These are phyloP conservation scores for Ostreobium quekettii DNA, from an alignment of 139 green algal species.

Conservation along the genomic window DNA sequence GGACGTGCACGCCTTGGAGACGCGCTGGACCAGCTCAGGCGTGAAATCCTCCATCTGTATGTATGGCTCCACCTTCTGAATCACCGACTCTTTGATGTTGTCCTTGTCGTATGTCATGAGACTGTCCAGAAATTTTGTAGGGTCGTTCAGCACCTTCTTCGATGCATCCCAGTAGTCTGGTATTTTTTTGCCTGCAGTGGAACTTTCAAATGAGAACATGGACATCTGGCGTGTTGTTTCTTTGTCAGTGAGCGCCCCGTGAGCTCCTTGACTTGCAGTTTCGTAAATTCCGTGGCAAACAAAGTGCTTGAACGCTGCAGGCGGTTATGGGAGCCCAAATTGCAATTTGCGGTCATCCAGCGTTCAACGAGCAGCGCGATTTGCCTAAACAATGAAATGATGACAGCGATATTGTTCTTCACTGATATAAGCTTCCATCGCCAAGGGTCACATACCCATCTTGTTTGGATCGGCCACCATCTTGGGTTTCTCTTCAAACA, in stretches of 20 bases:
- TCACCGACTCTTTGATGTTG: slow-evolving; percentile 58
- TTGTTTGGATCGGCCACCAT: slow-evolving; percentile 70
- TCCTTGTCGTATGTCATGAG: slow-evolving; percentile 75
- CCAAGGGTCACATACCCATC: slow-evolving; percentile 36
- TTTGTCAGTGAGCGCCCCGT: too few relatives aligned
- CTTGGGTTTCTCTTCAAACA: slow-evolving; percentile 77
- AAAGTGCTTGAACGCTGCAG: too few relatives aligned
- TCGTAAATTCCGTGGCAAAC: too few relatives aligned
- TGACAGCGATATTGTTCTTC: too few relatives aligned
- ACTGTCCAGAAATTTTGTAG: slow-evolving; percentile 63
- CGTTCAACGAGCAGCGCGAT: too few relatives aligned
- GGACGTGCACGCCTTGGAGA: slow-evolving; percentile 79
- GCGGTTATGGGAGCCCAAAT: too few relatives aligned
- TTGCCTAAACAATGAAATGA: too few relatives aligned
- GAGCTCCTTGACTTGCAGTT: too few relatives aligned
- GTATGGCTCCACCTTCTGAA: slow-evolving; percentile 54
- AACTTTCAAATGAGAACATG: too few relatives aligned
- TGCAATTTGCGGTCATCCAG: too few relatives aligned
- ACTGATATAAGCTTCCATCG: too few relatives aligned
- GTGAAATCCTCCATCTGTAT: slow-evolving; percentile 68
- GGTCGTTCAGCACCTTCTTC: slow-evolving; percentile 63
- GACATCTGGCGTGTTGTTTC: too few relatives aligned
- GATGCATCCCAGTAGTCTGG: slow-evolving; percentile 73
- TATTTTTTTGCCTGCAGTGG: slow-evolving; percentile 45
- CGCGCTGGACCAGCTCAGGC: slow-evolving; percentile 52